Evolutionary conservation across 78 protist genomes (phyloP), one percentile per base, ranked within the genome.

Genomic region (Bigelowiella natans): DNA sequence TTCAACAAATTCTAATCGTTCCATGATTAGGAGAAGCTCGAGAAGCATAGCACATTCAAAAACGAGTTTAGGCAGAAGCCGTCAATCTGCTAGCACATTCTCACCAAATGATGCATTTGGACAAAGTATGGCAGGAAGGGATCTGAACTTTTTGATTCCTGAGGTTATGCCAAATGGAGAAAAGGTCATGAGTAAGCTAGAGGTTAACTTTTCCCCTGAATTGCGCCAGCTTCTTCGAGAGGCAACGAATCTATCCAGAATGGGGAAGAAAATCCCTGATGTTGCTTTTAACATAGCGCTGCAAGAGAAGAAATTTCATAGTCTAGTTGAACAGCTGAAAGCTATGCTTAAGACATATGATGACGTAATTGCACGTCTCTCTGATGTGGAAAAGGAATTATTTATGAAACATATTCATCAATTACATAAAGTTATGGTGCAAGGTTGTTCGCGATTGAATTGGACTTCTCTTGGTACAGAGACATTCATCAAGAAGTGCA

Each of bases 391-490:
- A 88, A 0, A 29, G 26, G 86, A 40, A n/a, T 83, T 96, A 37
- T 36, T 0, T n/a, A 18, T 85, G 51, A 34, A 18, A 85, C 87
- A 89, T 37, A 18, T 95, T 30, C 1, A 0, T n/a, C 40, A 91
- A 36, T 88, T 96, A 73, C 37, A 88, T 38, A n/a, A 0, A 0
- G 87, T 36, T 11, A 30, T 96, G 28, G 26, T 36, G 29, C 94
- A 95, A 3, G 97, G 96, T 26, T 39, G 85, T 39, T 51, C 1
- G n/a, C 63, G 92, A 29, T 89, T 95, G 90, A 96, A 96, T 93
- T 96, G 98, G 98, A 94, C 92, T 89, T 94, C 97, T 34, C 94
- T 96, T 28, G 95, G 94, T 31, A 91, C 95, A 37, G 34, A 38
- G 38, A 95, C 92, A 37, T 96, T 89, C 40, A 40, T 94, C 93